These are phyloP conservation scores for Hirsutella thompsonii DNA, from an alignment of 2,329 filamentous ascomycete genomes.

Conservation along the genomic window DNA sequence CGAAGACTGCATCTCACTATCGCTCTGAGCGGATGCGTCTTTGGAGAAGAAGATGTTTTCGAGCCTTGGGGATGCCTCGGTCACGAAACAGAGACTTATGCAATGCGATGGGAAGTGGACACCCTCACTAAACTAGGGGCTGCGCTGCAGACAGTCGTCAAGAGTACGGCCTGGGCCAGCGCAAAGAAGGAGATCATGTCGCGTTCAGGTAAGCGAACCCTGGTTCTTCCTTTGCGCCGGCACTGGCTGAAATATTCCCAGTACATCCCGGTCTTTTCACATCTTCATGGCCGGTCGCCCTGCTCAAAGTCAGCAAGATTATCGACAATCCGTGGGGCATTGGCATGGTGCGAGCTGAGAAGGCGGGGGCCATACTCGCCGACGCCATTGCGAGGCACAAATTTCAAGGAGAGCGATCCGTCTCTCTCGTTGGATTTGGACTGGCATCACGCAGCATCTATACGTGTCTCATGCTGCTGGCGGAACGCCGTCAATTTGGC, in stretches of 20 bases:
- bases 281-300: slow-evolving; percentile 46
- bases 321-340: slow-evolving; percentile 74
- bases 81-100: slow-evolving; percentile 63
- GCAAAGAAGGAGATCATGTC: slow-evolving; percentile 41
- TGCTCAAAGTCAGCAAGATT: slow-evolving; percentile 58
- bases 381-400: slow-evolving; percentile 67
- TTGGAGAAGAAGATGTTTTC: slow-evolving; percentile 53
- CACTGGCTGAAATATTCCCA: slow-evolving; percentile 12
- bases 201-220: slow-evolving; percentile 28
- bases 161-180: slow-evolving; percentile 66
- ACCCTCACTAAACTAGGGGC: slow-evolving; percentile 65
- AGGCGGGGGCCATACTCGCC: slow-evolving; percentile 57
- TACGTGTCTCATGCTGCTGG: slow-evolving; percentile 66
- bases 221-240: not conserved
- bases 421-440: slow-evolving; percentile 73
- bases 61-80: slow-evolving; percentile 70
- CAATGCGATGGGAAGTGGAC: slow-evolving; percentile 71
- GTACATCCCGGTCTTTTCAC: slow-evolving; percentile 44
- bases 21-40: slow-evolving; percentile 70
- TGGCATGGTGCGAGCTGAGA: slow-evolving; percentile 64
- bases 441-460: slow-evolving; percentile 76
- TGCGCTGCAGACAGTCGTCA: slow-evolving; percentile 64
- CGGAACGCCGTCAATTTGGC: slow-evolving; percentile 72
- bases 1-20: slow-evolving; percentile 71
- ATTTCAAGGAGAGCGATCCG: slow-evolving; percentile 68